Evolutionary conservation across 768 basidiomycete genomes (phyloP), one percentile per base, ranked within the genome.

Genomic region (Kwoniella dejecticola): DNA sequence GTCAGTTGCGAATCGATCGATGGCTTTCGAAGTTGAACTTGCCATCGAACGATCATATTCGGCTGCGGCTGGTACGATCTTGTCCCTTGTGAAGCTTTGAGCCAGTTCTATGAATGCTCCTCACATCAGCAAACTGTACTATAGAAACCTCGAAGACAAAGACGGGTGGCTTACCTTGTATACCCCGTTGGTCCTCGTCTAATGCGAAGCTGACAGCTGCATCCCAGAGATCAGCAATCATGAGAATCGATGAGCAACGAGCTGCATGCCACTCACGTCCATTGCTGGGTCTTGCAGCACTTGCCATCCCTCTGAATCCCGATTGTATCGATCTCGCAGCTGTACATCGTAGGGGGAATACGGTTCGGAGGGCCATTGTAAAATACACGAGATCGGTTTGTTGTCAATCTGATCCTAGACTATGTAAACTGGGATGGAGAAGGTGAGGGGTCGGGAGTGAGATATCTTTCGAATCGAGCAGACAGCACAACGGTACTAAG

Each of bases 1-100:
- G 11, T 36, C 12, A 40, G 33, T 1, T 24, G 23, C 26, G 47
- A 12, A 29, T 13, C 17, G 31, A 29, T 24, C 13, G 27, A n/a
- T n/a, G 17, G 36, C 19, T 11, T 3, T 4, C 26, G 27, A 17
- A 17, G n/a, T 24, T 26, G 13, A n/a, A 62, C 64, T 38, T 38
- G 72, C 72, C 79, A 80, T 80, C 2, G 76, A 69, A 30, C 76
- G 68, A 57, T 81, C 80, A 53, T 79, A 74, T 54, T 80, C 73
- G 1, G 79, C 77, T 8, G 80, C 80, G 4, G 71, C 71, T 1
- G 80, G 80, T 29, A 77, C 62, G 48, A 81, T 77, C 27, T 68
- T 47, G 24, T 78, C 77, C 6, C 65, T 41, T 0, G 72, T 42
- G 53, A 79, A 79, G 38, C 60, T 59, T 17, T 60, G 57, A 0